A percentile compares a stretch with the other conserved stretches of the same genome.
These are phyloP conservation scores for Immersiporthe knoxdaviesiana DNA, from an alignment of 2,329 filamentous ascomycete species.

Conservation along the genomic window DNA sequence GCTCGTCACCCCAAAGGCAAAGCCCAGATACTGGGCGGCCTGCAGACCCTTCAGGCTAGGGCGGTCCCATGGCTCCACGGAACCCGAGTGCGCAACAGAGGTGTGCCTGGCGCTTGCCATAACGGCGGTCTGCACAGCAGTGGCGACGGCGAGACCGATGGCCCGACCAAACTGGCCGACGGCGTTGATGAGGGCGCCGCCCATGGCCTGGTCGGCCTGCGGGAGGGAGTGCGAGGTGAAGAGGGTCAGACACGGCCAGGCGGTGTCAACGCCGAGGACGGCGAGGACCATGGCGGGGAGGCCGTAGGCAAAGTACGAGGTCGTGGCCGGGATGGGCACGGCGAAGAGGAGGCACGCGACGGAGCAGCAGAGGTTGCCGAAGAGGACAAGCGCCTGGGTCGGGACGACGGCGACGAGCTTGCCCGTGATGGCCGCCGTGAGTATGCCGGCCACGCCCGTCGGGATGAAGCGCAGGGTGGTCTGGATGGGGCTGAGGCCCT, in stretches of 20 bases:
- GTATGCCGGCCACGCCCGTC: conserved; percentile 61
- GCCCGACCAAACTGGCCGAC: conserved; percentile 67
- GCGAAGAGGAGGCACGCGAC: conserved; percentile 65
- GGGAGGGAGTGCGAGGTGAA: conserved; percentile 68
- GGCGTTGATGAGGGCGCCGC: conserved; percentile 69
- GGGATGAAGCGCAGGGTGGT: conserved; percentile 72
- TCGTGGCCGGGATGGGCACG: conserved; percentile 58
- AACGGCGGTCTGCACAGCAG: conserved; percentile 66
- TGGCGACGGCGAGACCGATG: conserved; percentile 67
- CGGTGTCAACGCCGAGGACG: conserved; percentile 68
- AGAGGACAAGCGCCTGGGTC: conserved; percentile 59
- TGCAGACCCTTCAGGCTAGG: conserved; percentile 53
- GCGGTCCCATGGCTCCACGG: conserved; percentile 47
- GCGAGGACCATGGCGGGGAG: conserved; percentile 68
- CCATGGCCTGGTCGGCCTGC: conserved; percentile 66
- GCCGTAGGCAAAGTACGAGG: conserved; percentile 68
- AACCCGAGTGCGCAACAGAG: conserved; percentile 47
- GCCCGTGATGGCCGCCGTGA: conserved; percentile 60
- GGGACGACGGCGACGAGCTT: conserved; percentile 61
- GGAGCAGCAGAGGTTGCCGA: conserved; percentile 59
- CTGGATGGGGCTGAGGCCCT: conserved; percentile 63
- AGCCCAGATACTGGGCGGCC: conserved; percentile 57
- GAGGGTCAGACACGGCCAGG: conserved; percentile 67
- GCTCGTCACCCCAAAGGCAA: conserved; percentile 49
- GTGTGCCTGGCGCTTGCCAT: conserved; percentile 54